A percentile compares a stretch with the other conserved stretches of the same genome.
phyloP scores from a whole-genome alignment of 495 filamentous ascomycete genomes.

The Trichoderma erinaceum region DNA sequence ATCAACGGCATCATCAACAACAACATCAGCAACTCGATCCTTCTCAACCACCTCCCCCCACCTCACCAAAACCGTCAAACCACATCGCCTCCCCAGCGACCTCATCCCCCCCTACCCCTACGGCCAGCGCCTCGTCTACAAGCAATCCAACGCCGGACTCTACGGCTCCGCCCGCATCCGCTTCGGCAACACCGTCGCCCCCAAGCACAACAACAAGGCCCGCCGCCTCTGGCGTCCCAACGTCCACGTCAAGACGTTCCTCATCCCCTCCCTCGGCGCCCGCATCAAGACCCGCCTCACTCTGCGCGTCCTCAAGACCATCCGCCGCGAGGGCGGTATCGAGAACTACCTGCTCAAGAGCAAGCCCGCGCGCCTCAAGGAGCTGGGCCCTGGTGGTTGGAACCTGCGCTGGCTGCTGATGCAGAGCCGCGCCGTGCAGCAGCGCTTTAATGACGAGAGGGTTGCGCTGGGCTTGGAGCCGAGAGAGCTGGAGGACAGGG shows the following conservation, averaged over 20 bases:
- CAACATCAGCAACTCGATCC: constrained; percentile 13
- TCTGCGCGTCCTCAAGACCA: constrained; percentile 70
- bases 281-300: constrained; percentile 70
- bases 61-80: constrained; percentile 23
- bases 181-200: constrained; percentile 87
- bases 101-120: constrained; percentile 73
- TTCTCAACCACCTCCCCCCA: constrained; percentile 24
- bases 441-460: constrained; percentile 53
- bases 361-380: constrained; percentile 66
- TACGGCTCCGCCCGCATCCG: constrained; percentile 73
- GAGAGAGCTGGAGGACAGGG: constrained; percentile 12
- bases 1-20: background rate
- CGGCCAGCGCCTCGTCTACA: constrained; percentile 71
- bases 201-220: constrained; percentile 72
- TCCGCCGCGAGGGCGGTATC: constrained; percentile 79
- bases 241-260: constrained; percentile 71
- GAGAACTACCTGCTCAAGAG: constrained; percentile 83
- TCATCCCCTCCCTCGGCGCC: constrained; percentile 56
- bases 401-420: constrained; percentile 76
- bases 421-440: constrained; percentile 59
- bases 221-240: constrained; percentile 85
- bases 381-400: constrained; percentile 86
- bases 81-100: constrained; percentile 25
- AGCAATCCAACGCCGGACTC: constrained; percentile 80
- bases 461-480: constrained; percentile 32